Conservation (phyloP, 345 rosid genomes). For the Rubroshorea leprosula region DNA sequence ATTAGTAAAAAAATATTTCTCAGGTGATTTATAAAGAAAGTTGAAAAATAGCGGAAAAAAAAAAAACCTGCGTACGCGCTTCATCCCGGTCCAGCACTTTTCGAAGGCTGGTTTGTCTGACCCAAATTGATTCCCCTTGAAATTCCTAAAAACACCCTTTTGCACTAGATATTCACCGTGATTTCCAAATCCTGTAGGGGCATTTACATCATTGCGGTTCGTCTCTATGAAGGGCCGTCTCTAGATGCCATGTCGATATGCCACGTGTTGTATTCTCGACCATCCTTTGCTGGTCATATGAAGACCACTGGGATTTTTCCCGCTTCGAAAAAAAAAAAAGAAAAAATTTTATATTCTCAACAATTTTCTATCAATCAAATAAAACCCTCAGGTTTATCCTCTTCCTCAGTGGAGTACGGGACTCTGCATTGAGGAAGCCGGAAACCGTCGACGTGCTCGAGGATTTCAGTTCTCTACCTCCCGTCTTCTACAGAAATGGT, state of each 20-base stretch:
- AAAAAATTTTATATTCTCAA: neutral
- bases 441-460: conserved; percentile 1
- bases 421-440: neutral
- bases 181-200: conserved; percentile 13
- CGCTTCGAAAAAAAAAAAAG: conserved; percentile 32
- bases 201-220: conserved; percentile 4
- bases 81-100: conserved; percentile 8
- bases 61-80: no score
- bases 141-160: neutral
- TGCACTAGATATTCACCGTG: neutral
- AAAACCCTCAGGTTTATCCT: conserved; percentile 27
- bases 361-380: conserved; percentile 2
- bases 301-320: conserved; percentile 46
- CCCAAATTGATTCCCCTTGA: conserved; percentile 10
- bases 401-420: conserved; percentile 13
- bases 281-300: conserved; percentile 37
- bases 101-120: neutral
- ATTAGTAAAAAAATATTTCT: no score
- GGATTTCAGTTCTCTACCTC: conserved; percentile 15
- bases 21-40: neutral
- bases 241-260: conserved; percentile 32
- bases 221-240: neutral
- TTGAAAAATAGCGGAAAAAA: no score
- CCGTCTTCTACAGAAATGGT: conserved; percentile 24
- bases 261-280: conserved; percentile 64